Evolutionary conservation across 148 eudicot genomes (phyloP).

Genomic region (Vaccinium myrtillus): DNA sequence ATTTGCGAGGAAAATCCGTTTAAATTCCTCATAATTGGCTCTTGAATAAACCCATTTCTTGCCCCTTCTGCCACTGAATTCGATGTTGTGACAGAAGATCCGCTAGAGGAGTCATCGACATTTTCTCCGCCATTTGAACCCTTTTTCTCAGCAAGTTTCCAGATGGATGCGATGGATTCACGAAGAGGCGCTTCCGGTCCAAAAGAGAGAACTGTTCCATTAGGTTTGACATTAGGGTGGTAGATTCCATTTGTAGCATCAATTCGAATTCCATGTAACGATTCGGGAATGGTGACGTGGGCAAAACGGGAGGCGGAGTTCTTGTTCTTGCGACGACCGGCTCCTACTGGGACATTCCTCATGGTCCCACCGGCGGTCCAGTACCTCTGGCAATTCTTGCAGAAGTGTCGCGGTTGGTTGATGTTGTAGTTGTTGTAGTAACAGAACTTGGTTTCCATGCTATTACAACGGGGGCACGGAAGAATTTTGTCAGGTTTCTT

Average conservation of each 20-base stretch:
- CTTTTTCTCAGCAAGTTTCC: constrained; percentile 39
- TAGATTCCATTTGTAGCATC: constrained; percentile 44
- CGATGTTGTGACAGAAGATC: constrained; percentile 42
- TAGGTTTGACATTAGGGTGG: constrained; percentile 37
- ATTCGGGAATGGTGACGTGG: constrained; percentile 62
- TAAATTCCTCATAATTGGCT: constrained; percentile 30
- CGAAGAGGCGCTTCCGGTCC: constrained; percentile 49
- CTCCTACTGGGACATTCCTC: constrained; percentile 91
- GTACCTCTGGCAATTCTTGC: constrained; percentile 93
- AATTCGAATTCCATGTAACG: constrained; percentile 46
- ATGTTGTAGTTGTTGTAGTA: constrained; percentile 92
- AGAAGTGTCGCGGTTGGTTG: constrained; percentile 90
- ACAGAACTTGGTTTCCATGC: constrained; percentile 98
- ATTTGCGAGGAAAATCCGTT: constrained; percentile 46
- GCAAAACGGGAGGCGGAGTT: constrained; percentile 52
- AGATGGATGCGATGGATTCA: constrained; percentile 48
- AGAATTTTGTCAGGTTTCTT: constrained; percentile 92
- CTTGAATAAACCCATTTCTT: constrained; percentile 26
- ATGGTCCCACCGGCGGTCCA: constrained; percentile 99
- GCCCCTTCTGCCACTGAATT: constrained; percentile 37
- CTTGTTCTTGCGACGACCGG: constrained; percentile 93
- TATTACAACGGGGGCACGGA: constrained; percentile 93
- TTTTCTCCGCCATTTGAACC: constrained; percentile 31
- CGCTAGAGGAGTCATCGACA: constrained; percentile 51
- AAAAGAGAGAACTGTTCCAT: constrained; percentile 62